A percentile compares a stretch with the other conserved stretches of the same genome.
Conservation (phyloP, 306 rosid genomes). For the Acacia acuminata region DNA sequence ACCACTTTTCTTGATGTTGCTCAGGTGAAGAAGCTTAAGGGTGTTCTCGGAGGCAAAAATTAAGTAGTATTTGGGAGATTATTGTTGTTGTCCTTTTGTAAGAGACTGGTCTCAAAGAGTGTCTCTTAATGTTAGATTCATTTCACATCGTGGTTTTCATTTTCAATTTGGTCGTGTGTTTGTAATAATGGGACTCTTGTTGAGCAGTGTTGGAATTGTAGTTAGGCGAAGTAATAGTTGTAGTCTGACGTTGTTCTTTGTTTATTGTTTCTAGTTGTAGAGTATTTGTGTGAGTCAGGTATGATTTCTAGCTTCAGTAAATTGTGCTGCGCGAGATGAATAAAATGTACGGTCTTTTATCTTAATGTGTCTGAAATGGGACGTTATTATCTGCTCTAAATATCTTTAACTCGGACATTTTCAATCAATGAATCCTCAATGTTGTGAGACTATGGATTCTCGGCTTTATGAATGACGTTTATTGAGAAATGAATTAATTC, state of each 20-base stretch:
- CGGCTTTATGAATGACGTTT: background rate
- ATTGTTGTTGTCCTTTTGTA: background rate
- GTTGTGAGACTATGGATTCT: background rate
- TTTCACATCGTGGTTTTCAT: conserved; percentile 10
- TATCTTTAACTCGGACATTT: background rate
- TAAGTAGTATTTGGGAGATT: conserved; percentile 12
- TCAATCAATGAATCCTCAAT: background rate
- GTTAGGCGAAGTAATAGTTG: background rate
- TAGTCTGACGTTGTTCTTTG: background rate
- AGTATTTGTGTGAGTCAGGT: background rate
- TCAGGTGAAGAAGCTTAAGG: conserved; percentile 77
- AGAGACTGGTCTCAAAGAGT: background rate
- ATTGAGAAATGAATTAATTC: background rate
- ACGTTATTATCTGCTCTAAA: background rate
- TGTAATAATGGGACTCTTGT: conserved; percentile 19
- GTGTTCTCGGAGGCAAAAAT: conserved; percentile 77
- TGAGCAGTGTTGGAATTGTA: background rate
- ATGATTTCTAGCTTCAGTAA: background rate
- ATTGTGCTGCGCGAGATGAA: background rate
- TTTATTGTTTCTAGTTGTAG: conserved; percentile 7
- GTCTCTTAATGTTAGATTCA: conserved; percentile 8
- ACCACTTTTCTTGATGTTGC: conserved; percentile 69
- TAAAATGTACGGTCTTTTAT: background rate
- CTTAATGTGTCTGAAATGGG: background rate
- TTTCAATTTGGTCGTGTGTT: conserved; percentile 15